phyloP scores from a whole-genome alignment of 163 green algal species.

The Chlamydomonas reinhardtii region DNA sequence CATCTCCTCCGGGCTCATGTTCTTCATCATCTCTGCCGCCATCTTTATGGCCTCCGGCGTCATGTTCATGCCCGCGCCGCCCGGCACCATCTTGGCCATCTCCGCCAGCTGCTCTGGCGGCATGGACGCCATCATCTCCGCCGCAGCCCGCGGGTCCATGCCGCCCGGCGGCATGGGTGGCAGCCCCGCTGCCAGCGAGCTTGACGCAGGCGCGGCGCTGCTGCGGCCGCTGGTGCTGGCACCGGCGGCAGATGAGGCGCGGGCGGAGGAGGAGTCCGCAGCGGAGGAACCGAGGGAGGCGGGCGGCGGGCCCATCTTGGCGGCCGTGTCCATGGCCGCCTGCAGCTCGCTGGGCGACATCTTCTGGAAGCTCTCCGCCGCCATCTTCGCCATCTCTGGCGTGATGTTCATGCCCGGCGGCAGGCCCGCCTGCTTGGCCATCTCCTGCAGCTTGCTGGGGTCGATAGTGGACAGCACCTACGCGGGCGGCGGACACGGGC shows the following conservation, averaged over 20 bases:
- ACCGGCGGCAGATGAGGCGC: background rate
- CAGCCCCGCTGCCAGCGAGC: background rate
- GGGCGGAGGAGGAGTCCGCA: background rate
- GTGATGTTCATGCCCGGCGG: constrained; percentile 43
- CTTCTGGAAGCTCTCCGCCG: constrained; percentile 51
- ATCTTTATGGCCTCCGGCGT: background rate
- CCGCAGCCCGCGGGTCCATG: constrained; percentile 19
- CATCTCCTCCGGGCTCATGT: constrained; percentile 33
- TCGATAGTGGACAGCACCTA: constrained; percentile 32
- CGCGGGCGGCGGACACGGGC: background rate
- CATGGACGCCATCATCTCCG: constrained; percentile 40
- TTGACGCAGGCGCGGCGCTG: background rate
- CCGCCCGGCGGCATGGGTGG: background rate
- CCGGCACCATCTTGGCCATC: constrained; percentile 36
- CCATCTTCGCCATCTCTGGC: constrained; percentile 53
- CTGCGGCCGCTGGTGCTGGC: background rate
- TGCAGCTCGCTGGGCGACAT: constrained; percentile 59
- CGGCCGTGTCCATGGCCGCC: constrained; percentile 1
- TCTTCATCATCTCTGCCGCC: constrained; percentile 55
- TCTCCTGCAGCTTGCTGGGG: constrained; percentile 37
- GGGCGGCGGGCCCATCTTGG: constrained; percentile 28
- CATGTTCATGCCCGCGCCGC: background rate
- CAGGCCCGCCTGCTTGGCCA: constrained; percentile 28
- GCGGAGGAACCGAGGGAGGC: no score
- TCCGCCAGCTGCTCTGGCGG: constrained; percentile 9